Base-by-base conservation (phyloP, 345 rosid species). In the Aquilaria malaccensis region DNA sequence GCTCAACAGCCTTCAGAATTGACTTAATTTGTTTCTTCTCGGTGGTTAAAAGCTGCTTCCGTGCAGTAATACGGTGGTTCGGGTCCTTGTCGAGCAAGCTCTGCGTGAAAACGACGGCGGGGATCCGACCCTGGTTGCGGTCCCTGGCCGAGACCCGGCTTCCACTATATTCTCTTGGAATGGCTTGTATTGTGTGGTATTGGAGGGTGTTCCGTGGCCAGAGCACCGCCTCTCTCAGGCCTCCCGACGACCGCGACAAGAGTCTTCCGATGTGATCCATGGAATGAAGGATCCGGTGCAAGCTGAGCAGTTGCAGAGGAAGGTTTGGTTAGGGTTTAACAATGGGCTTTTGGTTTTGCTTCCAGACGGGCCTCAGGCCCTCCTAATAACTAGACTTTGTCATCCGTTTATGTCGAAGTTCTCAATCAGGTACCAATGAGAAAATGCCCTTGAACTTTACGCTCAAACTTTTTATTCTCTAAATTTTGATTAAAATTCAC, bases 131-230 rank as follows among this genome's bases (percentile, higher is more conserved):
- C 64, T 83, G 93, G 41, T 67, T 65, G 11, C 88, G 67, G 59
- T 83, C 93, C 46, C 76, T 62, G 30, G 64, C 60, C 9, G 88
- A 64, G 51, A 83, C 65, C 52, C 80, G 66, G 52, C 68, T 80
- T 0, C 93, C 93, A 0, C 74, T 73, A 70, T 52, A 67, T 65
- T 86, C 93, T 33, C 93, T 67, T 1, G 85, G 88, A 2, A 80
- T 75, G 31, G 93, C 93, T 70, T 86, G 93, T 61, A 86, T 83
- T 14, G 85, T 81, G 76, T 80, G 86, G 78, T 76, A 83, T 2
- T 15, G 59, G 61, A 15, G 50, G 54, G 69, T 0, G 46, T 4
- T 43, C 1, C 14, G 67, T 33, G 30, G 65, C 30, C 31, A 51
- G 50, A 56, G 30, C 11, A 53, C 74, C 74, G 51, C 83, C 81